Percentiles rank a stretch among this genome's conserved stretches.
Evolutionary conservation across 164 flowering plant species (phyloP).

Genomic region (Magnolia officinalis): DNA sequence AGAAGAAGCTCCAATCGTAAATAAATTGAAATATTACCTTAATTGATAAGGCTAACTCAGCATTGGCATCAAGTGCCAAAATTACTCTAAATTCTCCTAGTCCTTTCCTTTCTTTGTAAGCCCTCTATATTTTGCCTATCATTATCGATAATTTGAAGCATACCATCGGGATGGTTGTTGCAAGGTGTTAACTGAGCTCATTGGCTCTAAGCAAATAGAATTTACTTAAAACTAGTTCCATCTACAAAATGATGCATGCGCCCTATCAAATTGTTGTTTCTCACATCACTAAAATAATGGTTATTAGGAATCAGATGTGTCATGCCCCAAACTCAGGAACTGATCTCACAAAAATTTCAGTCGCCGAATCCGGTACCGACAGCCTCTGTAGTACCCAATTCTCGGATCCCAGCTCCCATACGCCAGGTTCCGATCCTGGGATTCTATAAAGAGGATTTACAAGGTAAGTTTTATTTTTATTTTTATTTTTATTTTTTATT

Average conservation of each 20-base stretch:
- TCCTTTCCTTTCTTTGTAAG: constrained; percentile 61
- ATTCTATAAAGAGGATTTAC: too few relatives aligned
- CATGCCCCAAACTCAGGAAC: too few relatives aligned
- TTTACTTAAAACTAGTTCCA: not conserved
- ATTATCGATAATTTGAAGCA: not conserved
- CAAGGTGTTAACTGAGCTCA: not conserved
- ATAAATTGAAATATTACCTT: constrained; percentile 47
- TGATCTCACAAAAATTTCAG: too few relatives aligned
- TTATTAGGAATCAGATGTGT: too few relatives aligned
- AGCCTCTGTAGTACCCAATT: too few relatives aligned
- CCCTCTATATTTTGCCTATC: constrained; percentile 59
- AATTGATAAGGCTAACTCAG: constrained; percentile 71
- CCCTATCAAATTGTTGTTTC: too few relatives aligned
- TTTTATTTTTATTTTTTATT: too few relatives aligned
- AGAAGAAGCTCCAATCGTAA: not conserved
- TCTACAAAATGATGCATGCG: not conserved
- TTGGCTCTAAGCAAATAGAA: not conserved
- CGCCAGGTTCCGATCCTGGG: too few relatives aligned
- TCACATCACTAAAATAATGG: too few relatives aligned
- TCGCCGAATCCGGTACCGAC: too few relatives aligned
- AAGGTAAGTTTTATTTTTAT: too few relatives aligned
- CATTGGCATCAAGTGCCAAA: constrained; percentile 96
- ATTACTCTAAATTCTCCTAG: constrained; percentile 72
- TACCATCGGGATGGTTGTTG: not conserved
- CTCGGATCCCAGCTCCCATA: too few relatives aligned